Percentiles rank a stretch among this genome's conserved stretches.
These are phyloP conservation scores for Oryza brachyantha DNA, from an alignment of 176 grass and related monocot genomes.

Conservation along the genomic window DNA sequence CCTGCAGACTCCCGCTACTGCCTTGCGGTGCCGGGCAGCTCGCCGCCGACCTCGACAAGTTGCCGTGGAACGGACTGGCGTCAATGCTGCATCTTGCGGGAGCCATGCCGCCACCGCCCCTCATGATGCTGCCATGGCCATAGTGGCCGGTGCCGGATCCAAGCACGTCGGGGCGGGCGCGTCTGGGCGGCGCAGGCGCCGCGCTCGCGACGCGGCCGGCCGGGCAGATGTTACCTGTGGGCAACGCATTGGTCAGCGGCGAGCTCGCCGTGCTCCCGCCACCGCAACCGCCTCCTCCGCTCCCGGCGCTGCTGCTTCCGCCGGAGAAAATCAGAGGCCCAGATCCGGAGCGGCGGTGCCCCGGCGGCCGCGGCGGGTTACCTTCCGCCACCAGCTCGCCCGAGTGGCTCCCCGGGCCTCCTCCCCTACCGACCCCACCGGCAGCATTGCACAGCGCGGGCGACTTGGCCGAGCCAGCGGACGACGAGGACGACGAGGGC, in stretches of 20 bases:
- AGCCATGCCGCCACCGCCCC: slow-evolving; percentile 2
- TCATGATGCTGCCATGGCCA: slow-evolving; percentile 76
- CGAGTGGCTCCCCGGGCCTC: slow-evolving; percentile 26
- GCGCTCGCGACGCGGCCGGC: slow-evolving; percentile 31
- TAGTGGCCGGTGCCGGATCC: slow-evolving; percentile 62
- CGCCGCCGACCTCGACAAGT: slow-evolving; percentile 18
- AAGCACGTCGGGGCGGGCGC: slow-evolving; percentile 47
- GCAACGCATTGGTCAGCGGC: slow-evolving; percentile 56
- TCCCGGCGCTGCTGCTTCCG: slow-evolving; percentile 25
- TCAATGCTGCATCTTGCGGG: slow-evolving; percentile 28
- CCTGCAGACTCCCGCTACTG: slow-evolving; percentile 18
- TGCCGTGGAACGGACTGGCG: not conserved
- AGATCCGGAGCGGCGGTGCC: slow-evolving; percentile 47
- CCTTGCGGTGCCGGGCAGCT: slow-evolving; percentile 22
- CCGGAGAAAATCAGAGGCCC: slow-evolving; percentile 49
- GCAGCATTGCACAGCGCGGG: slow-evolving; percentile 21
- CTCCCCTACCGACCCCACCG: not conserved
- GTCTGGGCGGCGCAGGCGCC: slow-evolving; percentile 15
- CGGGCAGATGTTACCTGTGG: slow-evolving; percentile 61
- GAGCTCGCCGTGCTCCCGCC: slow-evolving; percentile 56
- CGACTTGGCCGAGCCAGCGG: slow-evolving; percentile 39
- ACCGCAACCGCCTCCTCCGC: not conserved
- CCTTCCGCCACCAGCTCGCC: slow-evolving; percentile 48
- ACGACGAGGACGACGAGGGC: slow-evolving; percentile 35
- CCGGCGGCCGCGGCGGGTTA: slow-evolving; percentile 28